Evolutionary conservation across 2,329 filamentous ascomycete genomes (phyloP), one percentile per base, ranked within the genome.

Genomic region (Xylariales sp.): DNA sequence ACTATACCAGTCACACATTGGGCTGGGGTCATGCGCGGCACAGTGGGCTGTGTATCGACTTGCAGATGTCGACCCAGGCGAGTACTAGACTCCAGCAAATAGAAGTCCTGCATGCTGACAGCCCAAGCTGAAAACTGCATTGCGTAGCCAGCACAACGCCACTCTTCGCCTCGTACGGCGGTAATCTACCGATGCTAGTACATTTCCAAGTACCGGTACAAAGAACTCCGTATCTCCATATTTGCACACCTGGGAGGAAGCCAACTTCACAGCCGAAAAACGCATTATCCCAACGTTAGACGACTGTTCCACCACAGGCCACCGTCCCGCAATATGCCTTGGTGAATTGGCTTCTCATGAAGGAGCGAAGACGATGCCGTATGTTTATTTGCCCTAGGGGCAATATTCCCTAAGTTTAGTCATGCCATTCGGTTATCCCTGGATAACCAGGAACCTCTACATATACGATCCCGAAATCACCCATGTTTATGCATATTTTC

Each of bases 81-180:
- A 41, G 23, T 23, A 23, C 23, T 23, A 23, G 23, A 23, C 23
- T 23, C 23, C 67, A 67, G 72, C 75, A 77, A 77, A 77, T 77
- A 69, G 68, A 72, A 76, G 70, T 66, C 67, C 54, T 68, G 64
- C 67, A 64, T 71, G 67, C 63, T 70, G 73, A 73, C 69, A 57
- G 74, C 67, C 65, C 55, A 64, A 76, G 74, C 76, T 76, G 76
- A 78, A 78, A 71, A 72, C 68, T 76, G 75, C 75, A 77, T 69
- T 69, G 71, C 57, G 48, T 74, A 72, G 73, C 71, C 73, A 70
- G 60, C 63, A 49, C 67, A 59, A 62, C 69, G 67, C 69, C 69
- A 69, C 69, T 39, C 61, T 65, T 69, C 68, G 70, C 72, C 72
- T 74, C 74, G 61, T 64, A 60, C 61, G 55, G 54, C 66, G 28